phyloP scores from a whole-genome alignment of 495 filamentous ascomycete species.

The Neurospora pannonica region DNA sequence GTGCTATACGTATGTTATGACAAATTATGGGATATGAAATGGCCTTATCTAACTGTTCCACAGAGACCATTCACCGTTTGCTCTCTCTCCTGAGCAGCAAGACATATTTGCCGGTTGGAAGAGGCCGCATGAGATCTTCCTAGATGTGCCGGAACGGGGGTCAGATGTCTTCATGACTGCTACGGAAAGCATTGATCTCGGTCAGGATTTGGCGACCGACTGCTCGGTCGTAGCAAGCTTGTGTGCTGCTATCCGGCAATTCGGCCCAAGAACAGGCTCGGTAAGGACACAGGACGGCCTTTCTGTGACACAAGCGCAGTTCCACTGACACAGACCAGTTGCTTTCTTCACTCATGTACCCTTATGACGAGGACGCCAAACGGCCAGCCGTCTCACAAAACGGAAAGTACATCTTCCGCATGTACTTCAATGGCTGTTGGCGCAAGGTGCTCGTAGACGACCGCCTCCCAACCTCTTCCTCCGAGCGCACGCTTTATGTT shows the following conservation, averaged over 20 bases:
- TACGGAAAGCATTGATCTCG: slow-evolving; percentile 56
- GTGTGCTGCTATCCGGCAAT: slow-evolving; percentile 57
- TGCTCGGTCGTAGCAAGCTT: slow-evolving; percentile 96
- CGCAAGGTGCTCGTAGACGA: slow-evolving; percentile 87
- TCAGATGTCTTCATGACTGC: slow-evolving; percentile 46
- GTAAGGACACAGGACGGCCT: slow-evolving; percentile 9
- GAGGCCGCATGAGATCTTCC: slow-evolving; percentile 51
- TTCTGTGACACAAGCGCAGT: not conserved
- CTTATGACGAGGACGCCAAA: slow-evolving; percentile 48
- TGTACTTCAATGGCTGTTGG: slow-evolving; percentile 92
- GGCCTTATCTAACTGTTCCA: not conserved
- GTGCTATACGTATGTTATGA: not conserved
- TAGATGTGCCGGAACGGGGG: slow-evolving; percentile 1
- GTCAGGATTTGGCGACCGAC: slow-evolving; percentile 89
- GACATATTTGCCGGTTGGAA: slow-evolving; percentile 74
- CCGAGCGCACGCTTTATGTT: slow-evolving; percentile 71
- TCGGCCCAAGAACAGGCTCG: slow-evolving; percentile 26
- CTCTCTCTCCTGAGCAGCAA: slow-evolving; percentile 62
- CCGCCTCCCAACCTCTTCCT: slow-evolving; percentile 67
- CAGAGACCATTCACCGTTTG: slow-evolving; percentile 58
- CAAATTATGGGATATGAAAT: not conserved
- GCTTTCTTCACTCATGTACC: slow-evolving; percentile 61
- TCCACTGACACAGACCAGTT: slow-evolving; percentile 36
- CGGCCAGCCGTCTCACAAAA: slow-evolving; percentile 55
- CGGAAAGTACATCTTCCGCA: slow-evolving; percentile 84